Conservation (phyloP, 164 flowering plant genomes). For the Umbilicus rupestris region DNA sequence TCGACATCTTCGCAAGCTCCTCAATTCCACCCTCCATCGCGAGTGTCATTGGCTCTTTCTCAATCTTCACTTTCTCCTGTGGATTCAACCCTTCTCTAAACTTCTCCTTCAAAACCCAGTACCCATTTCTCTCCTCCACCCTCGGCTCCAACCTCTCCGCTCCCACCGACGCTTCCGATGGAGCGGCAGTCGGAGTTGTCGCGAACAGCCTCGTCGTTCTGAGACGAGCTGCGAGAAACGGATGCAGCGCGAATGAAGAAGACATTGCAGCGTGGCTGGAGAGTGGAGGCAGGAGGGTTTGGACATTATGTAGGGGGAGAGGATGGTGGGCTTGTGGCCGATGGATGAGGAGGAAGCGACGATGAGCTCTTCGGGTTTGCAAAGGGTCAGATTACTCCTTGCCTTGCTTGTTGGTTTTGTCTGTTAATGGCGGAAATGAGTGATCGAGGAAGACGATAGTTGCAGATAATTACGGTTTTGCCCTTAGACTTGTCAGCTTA, state of each 20-base stretch:
- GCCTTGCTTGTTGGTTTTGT: background rate
- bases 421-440: constrained; percentile 2
- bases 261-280: background rate
- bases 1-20: constrained; percentile 48
- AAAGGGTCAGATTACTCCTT: background rate
- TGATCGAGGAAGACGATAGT: background rate
- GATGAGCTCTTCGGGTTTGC: background rate
- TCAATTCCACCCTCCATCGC: constrained; percentile 57
- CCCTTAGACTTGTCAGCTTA: background rate
- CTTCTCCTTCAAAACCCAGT: constrained; percentile 76
- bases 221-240: background rate
- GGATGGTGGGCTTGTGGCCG: background rate
- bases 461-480: background rate
- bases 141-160: constrained; percentile 64
- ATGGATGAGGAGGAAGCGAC: background rate
- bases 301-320: background rate
- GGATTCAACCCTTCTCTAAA: constrained; percentile 71
- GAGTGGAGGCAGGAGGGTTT: background rate
- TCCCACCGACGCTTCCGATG: constrained; percentile 16
- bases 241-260: background rate
- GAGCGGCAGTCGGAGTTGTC: background rate
- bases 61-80: constrained; percentile 80
- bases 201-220: background rate
- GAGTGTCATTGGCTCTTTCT: constrained; percentile 80
- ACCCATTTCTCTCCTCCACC: constrained; percentile 76